Evolutionary conservation across 2,329 filamentous ascomycete species (phyloP).

Genomic region (Colletotrichum sublineola): DNA sequence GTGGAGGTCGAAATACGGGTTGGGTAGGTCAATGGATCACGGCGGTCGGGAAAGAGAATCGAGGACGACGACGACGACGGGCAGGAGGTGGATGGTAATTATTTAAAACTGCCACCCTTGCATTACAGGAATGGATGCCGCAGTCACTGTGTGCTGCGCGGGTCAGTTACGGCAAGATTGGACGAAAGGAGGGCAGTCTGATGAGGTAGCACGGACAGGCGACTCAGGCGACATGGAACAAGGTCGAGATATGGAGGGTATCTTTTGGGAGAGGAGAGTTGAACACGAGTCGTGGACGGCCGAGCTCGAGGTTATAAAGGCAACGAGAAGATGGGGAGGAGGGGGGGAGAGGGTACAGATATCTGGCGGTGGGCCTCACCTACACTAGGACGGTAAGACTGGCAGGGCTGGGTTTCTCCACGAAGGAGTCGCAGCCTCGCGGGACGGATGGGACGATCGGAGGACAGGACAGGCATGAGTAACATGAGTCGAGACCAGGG

Average conservation of each 20-base stretch:
- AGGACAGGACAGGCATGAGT: slow-evolving; percentile 20
- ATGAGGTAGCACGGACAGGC: slow-evolving; percentile 18
- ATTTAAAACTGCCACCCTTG: slow-evolving; percentile 11
- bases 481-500: slow-evolving; percentile 28
- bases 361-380: slow-evolving; percentile 7
- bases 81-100: background rate
- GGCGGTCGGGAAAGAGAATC: background rate
- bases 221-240: slow-evolving; percentile 25
- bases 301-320: slow-evolving; percentile 22
- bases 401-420: background rate
- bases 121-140: background rate
- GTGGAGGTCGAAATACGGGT: background rate
- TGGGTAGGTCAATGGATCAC: slow-evolving; percentile 8
- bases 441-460: slow-evolving; percentile 24
- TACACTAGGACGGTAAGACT: slow-evolving; percentile 12
- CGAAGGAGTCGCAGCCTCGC: slow-evolving; percentile 30
- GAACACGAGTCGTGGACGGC: slow-evolving; percentile 29
- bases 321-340: background rate
- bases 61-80: background rate
- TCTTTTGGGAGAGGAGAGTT: background rate
- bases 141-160: slow-evolving; percentile 6
- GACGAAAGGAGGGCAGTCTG: slow-evolving; percentile 4
- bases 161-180: slow-evolving; percentile 22
- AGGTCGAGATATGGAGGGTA: slow-evolving; percentile 25
- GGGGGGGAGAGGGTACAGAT: background rate